Evolutionary conservation across 768 basidiomycete species (phyloP), one percentile per base, ranked within the genome.

Genomic region (Boletus insuetus): DNA sequence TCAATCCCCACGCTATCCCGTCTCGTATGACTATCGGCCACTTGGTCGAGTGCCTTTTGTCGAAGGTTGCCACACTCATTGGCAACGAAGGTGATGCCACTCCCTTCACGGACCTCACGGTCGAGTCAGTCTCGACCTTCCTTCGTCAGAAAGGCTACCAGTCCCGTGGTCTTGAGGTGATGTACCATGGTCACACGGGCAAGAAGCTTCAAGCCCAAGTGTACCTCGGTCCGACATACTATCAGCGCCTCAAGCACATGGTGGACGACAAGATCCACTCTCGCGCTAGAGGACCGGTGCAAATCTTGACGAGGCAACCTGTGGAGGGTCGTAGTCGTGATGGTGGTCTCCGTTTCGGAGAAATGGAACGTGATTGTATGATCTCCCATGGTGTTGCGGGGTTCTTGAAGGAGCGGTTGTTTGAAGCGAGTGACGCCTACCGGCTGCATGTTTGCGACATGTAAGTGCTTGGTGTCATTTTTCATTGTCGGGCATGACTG

Each of bases 331-430:
- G 97, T 73, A 94, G 91, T 82, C 84, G 97, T 75, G 97, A 98
- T 68, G 97, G 97, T 79, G 97, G 97, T 73, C 76, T 99, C 59
- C 94, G 97, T 66, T 99, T 99, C 79, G 97, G 97, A 80, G 97
- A 99, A 82, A 99, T 99, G 97, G 97, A 99, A 70, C 91, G 94
- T 71, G 96, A 98, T 83, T 98, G 97, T 72, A 99, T 99, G 97
- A 96, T 99, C 58, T 97, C 97, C 22, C 97, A 99, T 77, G 97
- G 97, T 69, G 94, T 98, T 60, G 96, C 97, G 44, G 93, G 85
- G 2, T 98, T 98, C 85, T 74, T 98, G 74, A 98, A 98, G 75
- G 97, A 98, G 76, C 88, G 97, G 54, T 78, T 98, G 70, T 94
- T 94, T 64, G 92, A 94, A 69, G 93, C 91, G 31, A 91, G 89